Percentiles rank a stretch among this genome's conserved stretches.
phyloP scores from a whole-genome alignment of 108 stramenopile species.

The Pelagomonas calceolata region DNA sequence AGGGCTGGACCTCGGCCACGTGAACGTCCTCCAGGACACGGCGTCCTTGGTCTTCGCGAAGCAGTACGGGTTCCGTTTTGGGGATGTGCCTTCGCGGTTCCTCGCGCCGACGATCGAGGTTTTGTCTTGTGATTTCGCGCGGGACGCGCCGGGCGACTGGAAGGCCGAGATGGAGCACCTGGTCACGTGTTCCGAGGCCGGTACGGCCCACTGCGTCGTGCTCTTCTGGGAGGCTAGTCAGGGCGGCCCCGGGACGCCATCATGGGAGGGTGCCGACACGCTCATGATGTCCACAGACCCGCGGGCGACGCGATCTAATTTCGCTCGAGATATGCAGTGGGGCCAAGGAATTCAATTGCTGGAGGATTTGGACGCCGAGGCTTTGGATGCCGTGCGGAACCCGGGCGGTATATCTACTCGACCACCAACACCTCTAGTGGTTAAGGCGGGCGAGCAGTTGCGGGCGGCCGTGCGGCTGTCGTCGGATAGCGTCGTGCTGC shows the following conservation, averaged over 20 bases:
- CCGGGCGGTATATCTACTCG: neutral
- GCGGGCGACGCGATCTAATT: neutral
- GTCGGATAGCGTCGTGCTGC: neutral
- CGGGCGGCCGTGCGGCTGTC: neutral
- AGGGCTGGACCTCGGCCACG: neutral
- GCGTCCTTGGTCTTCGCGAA: neutral
- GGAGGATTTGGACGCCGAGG: neutral
- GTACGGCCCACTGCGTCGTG: neutral
- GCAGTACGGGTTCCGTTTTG: neutral
- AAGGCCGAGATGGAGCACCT: neutral
- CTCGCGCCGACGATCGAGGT: neutral
- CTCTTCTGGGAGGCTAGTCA: neutral
- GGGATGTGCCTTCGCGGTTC: neutral
- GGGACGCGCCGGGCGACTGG: neutral
- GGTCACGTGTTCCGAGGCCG: neutral
- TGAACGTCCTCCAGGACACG: conserved; percentile 1
- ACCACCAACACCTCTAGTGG: neutral
- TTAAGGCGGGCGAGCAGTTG: neutral
- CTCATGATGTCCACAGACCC: neutral
- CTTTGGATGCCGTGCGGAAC: neutral
- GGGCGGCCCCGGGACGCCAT: neutral
- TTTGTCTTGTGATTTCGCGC: neutral
- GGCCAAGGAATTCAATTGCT: neutral
- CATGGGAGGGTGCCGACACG: neutral
- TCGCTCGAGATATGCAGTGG: neutral